Evolutionary conservation across 352 stramenopile species (phyloP).

Genomic region (Phytophthora crassamura): DNA sequence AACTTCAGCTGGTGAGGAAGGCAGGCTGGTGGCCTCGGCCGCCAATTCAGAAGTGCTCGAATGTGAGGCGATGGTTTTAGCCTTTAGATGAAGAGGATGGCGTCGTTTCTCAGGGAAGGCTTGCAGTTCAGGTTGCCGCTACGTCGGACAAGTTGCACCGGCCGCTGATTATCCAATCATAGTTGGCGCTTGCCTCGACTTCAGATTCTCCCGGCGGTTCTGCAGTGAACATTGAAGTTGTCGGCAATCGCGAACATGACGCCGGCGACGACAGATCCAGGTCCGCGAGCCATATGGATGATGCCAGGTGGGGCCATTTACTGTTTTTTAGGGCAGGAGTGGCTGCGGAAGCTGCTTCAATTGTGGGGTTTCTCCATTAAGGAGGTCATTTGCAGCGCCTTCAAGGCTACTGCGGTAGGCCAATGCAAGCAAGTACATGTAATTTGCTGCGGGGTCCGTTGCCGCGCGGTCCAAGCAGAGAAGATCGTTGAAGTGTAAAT

Average conservation of each 20-base stretch:
- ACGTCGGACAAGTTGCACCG: constrained; percentile 3
- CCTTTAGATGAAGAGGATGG: background rate
- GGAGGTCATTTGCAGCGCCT: too few relatives aligned
- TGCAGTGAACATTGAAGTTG: constrained; percentile 61
- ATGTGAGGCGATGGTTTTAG: background rate
- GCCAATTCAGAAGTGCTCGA: constrained; percentile 26
- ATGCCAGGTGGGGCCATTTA: background rate
- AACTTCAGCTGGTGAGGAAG: background rate
- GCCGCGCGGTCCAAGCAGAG: too few relatives aligned
- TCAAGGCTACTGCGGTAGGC: too few relatives aligned
- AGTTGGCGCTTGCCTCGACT: background rate
- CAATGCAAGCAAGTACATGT: too few relatives aligned
- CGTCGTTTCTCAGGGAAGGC: background rate
- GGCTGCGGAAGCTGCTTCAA: too few relatives aligned
- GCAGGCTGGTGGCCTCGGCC: background rate
- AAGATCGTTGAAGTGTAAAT: too few relatives aligned
- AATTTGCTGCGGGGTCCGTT: too few relatives aligned
- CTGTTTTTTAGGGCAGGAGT: too few relatives aligned
- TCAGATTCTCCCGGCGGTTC: constrained; percentile 32
- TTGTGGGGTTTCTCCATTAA: too few relatives aligned
- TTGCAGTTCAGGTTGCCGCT: background rate
- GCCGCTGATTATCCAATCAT: constrained; percentile 10
- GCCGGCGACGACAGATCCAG: constrained; percentile 50
- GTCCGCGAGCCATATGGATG: constrained; percentile 13
- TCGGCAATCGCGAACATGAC: constrained; percentile 56